A percentile compares a stretch with the other conserved stretches of the same genome.
These are phyloP conservation scores for Groenewaldozyma tartarivorans DNA, from an alignment of 805 yeast genomes.

Conservation along the genomic window DNA sequence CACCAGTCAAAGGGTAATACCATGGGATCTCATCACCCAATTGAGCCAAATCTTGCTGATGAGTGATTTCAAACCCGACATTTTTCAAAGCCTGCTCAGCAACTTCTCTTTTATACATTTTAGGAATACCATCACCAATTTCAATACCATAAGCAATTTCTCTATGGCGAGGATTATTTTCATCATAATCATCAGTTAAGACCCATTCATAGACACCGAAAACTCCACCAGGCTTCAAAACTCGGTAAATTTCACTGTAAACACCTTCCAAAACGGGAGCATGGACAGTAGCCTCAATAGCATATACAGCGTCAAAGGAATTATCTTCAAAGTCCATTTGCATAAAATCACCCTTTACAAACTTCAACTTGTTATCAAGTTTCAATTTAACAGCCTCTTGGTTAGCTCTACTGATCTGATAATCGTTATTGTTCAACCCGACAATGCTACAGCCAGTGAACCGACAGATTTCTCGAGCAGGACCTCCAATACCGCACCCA, in stretches of 20 bases:
- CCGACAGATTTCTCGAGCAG: constrained; percentile 91
- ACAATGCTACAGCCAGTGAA: constrained; percentile 80
- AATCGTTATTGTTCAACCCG: constrained; percentile 94
- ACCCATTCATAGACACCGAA: constrained; percentile 99
- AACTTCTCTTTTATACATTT: constrained; percentile 79
- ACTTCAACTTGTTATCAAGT: constrained; percentile 63
- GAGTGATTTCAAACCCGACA: constrained; percentile 79
- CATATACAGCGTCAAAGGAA: constrained; percentile 92
- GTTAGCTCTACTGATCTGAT: constrained; percentile 84
- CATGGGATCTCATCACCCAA: constrained; percentile 81
- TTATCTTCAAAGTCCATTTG: constrained; percentile 92
- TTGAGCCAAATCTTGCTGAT: constrained; percentile 76
- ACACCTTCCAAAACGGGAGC: constrained; percentile 97
- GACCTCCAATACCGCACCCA: constrained; percentile 99
- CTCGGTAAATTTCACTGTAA: constrained; percentile 87
- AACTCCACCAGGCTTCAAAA: constrained; percentile 93
- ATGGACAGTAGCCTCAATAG: constrained; percentile 97
- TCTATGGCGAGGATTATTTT: constrained; percentile 78
- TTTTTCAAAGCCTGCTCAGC: constrained; percentile 78
- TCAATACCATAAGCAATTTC: constrained; percentile 95
- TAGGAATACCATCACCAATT: constrained; percentile 97
- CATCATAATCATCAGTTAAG: constrained; percentile 91
- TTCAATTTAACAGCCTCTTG: constrained; percentile 60
- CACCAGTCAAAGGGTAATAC: constrained; percentile 96
- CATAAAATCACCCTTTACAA: constrained; percentile 98